Evolutionary conservation across 2,329 filamentous ascomycete genomes (phyloP).

Genomic region (Talaromyces atroroseus): DNA sequence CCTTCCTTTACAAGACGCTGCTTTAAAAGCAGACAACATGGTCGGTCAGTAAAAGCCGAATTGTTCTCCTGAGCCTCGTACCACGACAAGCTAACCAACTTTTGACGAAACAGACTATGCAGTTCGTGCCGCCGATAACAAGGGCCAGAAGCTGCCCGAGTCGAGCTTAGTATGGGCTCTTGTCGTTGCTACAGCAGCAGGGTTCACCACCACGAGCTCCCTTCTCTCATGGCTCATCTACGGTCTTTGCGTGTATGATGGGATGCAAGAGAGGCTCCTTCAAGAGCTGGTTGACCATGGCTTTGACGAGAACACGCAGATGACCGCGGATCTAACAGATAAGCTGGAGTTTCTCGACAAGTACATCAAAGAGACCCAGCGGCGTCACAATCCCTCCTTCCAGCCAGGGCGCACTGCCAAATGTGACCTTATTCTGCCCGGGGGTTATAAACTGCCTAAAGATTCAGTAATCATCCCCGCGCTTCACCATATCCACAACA

Average conservation of each 20-base stretch:
- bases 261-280: conserved; percentile 52
- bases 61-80: no score
- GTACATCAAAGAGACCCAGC: conserved; percentile 58
- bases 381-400: conserved; percentile 56
- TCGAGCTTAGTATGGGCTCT: neutral
- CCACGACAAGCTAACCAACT: no score
- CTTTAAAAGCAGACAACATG: conserved; percentile 33
- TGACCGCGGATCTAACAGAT: conserved; percentile 42
- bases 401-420: conserved; percentile 56
- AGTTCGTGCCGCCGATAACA: conserved; percentile 1
- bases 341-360: conserved; percentile 43
- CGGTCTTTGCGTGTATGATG: conserved; percentile 48
- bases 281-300: conserved; percentile 53
- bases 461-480: conserved; percentile 51
- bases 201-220: conserved; percentile 57
- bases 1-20: conserved; percentile 40
- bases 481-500: conserved; percentile 44
- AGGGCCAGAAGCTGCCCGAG: conserved; percentile 4
- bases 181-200: conserved; percentile 52
- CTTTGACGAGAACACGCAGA: conserved; percentile 39
- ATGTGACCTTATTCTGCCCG: conserved; percentile 53
- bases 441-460: conserved; percentile 52
- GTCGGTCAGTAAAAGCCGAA: conserved; percentile 31
- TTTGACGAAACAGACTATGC: conserved; percentile 15
- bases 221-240: conserved; percentile 57